These are phyloP conservation scores for Barnettozyma botsteinii DNA, from an alignment of 805 yeast species.

Conservation along the genomic window DNA sequence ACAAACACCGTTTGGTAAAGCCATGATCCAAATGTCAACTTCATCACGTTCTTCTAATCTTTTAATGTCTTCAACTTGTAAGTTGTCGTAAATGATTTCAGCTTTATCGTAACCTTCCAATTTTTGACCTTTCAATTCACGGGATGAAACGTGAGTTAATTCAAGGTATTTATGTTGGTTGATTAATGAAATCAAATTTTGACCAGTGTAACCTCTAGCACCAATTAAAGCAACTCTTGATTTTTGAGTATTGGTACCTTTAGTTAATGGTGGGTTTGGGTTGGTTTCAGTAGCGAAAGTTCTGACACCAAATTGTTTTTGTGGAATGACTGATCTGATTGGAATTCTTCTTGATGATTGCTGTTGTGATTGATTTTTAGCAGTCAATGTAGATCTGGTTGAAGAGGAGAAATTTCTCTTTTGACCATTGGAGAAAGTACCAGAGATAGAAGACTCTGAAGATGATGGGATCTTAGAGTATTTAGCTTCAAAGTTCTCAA, in stretches of 20 bases:
- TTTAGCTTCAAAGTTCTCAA: conserved; percentile 45
- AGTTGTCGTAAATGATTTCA: conserved; percentile 74
- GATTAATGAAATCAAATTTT: conserved; percentile 80
- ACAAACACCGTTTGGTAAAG: conserved; percentile 96
- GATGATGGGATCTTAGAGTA: conserved; percentile 30
- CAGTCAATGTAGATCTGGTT: background rate
- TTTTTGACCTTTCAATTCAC: conserved; percentile 86
- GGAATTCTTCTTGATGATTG: conserved; percentile 22
- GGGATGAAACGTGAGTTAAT: conserved; percentile 88
- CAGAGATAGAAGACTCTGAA: conserved; percentile 30
- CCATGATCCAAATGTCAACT: conserved; percentile 98
- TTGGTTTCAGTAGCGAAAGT: conserved; percentile 37
- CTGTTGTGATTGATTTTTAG: background rate
- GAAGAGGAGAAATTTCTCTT: conserved; percentile 46
- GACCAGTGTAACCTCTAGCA: conserved; percentile 97
- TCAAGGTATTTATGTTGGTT: conserved; percentile 86
- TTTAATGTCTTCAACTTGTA: conserved; percentile 82
- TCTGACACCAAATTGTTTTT: conserved; percentile 24
- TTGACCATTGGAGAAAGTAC: conserved; percentile 37
- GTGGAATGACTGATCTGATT: conserved; percentile 18
- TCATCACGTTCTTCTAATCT: conserved; percentile 66
- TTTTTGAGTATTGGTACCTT: conserved; percentile 54
- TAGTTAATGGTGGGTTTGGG: conserved; percentile 67
- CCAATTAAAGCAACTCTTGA: conserved; percentile 91
- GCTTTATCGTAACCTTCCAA: conserved; percentile 83